These are phyloP conservation scores for Yarrowia sp. DNA, from an alignment of 805 yeast species.

Conservation along the genomic window DNA sequence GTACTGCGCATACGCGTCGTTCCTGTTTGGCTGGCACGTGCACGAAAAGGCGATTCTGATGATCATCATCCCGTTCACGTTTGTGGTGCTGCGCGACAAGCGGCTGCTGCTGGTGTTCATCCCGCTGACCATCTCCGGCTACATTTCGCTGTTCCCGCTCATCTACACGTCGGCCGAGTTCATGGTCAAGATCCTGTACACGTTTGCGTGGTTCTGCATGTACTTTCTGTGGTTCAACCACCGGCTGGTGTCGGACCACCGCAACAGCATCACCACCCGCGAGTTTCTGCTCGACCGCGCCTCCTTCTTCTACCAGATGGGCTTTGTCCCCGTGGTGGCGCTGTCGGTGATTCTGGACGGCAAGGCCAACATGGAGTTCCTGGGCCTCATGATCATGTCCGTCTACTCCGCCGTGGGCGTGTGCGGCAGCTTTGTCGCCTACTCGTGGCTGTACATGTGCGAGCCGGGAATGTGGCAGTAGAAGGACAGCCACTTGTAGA, in stretches of 20 bases:
- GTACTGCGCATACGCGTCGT: slow-evolving; percentile 88
- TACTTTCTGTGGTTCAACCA: slow-evolving; percentile 75
- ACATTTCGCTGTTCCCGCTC: slow-evolving; percentile 87
- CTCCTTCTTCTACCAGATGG: slow-evolving; percentile 68
- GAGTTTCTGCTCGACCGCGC: slow-evolving; percentile 73
- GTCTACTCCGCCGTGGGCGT: slow-evolving; percentile 89
- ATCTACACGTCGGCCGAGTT: slow-evolving; percentile 81
- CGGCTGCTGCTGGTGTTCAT: slow-evolving; percentile 75
- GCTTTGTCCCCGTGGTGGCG: slow-evolving; percentile 69
- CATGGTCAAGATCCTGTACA: slow-evolving; percentile 74
- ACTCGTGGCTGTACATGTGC: slow-evolving; percentile 86
- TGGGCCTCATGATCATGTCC: slow-evolving; percentile 81
- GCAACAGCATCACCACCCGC: slow-evolving; percentile 44
- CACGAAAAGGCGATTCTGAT: slow-evolving; percentile 97
- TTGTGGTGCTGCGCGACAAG: slow-evolving; percentile 73
- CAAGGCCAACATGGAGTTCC: slow-evolving; percentile 67
- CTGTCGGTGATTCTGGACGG: slow-evolving; percentile 63
- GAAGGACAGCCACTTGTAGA: no score
- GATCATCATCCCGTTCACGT: slow-evolving; percentile 85
- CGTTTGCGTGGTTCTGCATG: slow-evolving; percentile 84
- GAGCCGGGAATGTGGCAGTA: slow-evolving; percentile 58
- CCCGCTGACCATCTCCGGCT: slow-evolving; percentile 77
- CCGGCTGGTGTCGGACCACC: slow-evolving; percentile 46
- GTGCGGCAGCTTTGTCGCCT: slow-evolving; percentile 83
- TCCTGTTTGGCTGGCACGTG: slow-evolving; percentile 97